These are phyloP conservation scores for Aspergillus bertholletiae DNA, from an alignment of 495 filamentous ascomycete genomes.

Conservation along the genomic window DNA sequence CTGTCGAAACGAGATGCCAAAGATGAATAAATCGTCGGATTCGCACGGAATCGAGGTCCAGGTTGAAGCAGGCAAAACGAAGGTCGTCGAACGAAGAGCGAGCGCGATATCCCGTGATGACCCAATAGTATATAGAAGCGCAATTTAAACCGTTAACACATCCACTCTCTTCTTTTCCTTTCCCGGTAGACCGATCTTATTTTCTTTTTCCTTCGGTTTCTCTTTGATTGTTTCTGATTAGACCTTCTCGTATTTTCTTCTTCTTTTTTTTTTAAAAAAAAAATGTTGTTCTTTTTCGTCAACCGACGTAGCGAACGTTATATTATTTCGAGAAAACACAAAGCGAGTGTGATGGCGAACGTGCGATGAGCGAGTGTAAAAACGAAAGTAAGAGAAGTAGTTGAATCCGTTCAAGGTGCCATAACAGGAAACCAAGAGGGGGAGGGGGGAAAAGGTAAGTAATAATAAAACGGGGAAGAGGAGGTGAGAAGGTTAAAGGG, in stretches of 20 bases:
- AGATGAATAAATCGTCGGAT: slow-evolving; percentile 6
- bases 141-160: slow-evolving; percentile 4
- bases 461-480: slow-evolving; percentile 8
- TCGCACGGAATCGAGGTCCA: slow-evolving; percentile 3
- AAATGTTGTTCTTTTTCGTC: slow-evolving; percentile 8
- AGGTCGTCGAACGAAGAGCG: slow-evolving; percentile 19
- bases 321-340: slow-evolving; percentile 33
- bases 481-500: background rate
- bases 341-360: slow-evolving; percentile 48
- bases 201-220: slow-evolving; percentile 14
- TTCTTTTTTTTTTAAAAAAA: slow-evolving; percentile 4
- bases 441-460: slow-evolving; percentile 12
- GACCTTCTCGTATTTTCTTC: background rate
- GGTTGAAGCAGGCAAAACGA: slow-evolving; percentile 17
- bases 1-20: background rate
- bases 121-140: slow-evolving; percentile 18
- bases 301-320: slow-evolving; percentile 44
- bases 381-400: slow-evolving; percentile 17
- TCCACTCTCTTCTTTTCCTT: background rate
- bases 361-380: slow-evolving; percentile 41
- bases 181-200: slow-evolving; percentile 9
- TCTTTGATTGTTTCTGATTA: slow-evolving; percentile 2
- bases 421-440: slow-evolving; percentile 25
- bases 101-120: slow-evolving; percentile 14
- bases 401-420: slow-evolving; percentile 27